Conservation (phyloP, 2,329 filamentous ascomycete species). For the Westerdykella ornata region DNA sequence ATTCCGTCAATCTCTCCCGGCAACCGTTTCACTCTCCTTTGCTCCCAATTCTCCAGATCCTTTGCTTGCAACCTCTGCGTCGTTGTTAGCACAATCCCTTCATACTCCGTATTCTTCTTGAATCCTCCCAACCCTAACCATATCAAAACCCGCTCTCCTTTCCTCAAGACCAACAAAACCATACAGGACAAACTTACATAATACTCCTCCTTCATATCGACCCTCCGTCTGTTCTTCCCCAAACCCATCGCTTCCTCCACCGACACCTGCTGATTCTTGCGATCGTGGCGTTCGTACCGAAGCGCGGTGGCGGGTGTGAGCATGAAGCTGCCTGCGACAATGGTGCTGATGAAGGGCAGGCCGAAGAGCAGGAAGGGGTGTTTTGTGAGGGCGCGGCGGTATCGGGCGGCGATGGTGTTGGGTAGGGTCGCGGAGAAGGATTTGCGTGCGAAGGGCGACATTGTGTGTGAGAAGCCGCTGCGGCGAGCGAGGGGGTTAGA, state of each 20-base stretch:
- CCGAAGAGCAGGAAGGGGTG: constrained; percentile 92
- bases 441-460: constrained; percentile 53
- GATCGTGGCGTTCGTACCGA: constrained; percentile 87
- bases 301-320: constrained; percentile 90
- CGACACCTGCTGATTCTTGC: constrained; percentile 76
- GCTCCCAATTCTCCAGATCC: constrained; percentile 93
- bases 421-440: constrained; percentile 51
- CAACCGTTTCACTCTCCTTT: constrained; percentile 84
- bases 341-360: constrained; percentile 82
- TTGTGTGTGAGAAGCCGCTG: neutral
- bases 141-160: neutral
- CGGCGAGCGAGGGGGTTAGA: neutral
- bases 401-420: constrained; percentile 64
- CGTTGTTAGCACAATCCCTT: constrained; percentile 9
- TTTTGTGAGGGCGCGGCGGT: constrained; percentile 66
- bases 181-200: constrained; percentile 54
- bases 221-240: constrained; percentile 61
- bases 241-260: constrained; percentile 82
- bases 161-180: neutral
- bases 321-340: constrained; percentile 87
- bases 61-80: constrained; percentile 70
- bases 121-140: neutral
- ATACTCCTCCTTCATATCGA: constrained; percentile 80
- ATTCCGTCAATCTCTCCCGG: constrained; percentile 86
- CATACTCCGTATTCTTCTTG: neutral